Base-by-base conservation (phyloP, 2,329 filamentous ascomycete genomes). In the Aureobasidium sp. region DNA sequence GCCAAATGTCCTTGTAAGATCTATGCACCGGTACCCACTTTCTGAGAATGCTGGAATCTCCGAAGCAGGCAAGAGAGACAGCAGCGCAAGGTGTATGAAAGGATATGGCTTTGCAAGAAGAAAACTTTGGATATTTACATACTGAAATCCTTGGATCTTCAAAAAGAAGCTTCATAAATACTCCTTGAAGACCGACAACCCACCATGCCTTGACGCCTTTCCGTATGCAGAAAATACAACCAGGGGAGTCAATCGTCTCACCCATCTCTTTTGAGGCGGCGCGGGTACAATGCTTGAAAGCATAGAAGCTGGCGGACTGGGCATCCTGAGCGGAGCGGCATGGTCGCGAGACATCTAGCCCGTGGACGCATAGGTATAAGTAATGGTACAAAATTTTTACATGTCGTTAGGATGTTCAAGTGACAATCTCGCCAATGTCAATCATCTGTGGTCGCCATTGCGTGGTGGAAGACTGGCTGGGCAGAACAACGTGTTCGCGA, bases 401-500 rank as follows among this genome's bases (percentile, higher is more conserved):
- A 40, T 32, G 48, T 32, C 37, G 37, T 40, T 30, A 41, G 16
- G 22, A 12, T 12, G 16, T 22, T 58, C 56, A 71, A 49, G 68
- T 69, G 53, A 81, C 69, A 53, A 82, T 72, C 66, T 82, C 79
- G 12, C 79, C 79, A 45, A 73, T 68, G 66, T 82, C 79, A 52
- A 82, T 69, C 66, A 78, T 70, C 55, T 78, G 74, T n/a, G 78
- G 74, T 62, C 71, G 74, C 74, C 78, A 82, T 22, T 41, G 19
- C 16, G 41, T 64, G 32, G 66, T 68, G 55, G 70, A 66, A 58
- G 66, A 73, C 57, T 76, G 75, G 59, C 74, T 79, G 22, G 79
- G 78, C 51, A 79, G 64, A 27, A 72, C 71, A 6, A 74, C 69
- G 21, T 75, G 67, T 29, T 79, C 69, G 6, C 73, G 67, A 39